A percentile compares a stretch with the other conserved stretches of the same genome.
These are phyloP conservation scores for Phytopythium helicoides DNA, from an alignment of 352 stramenopile genomes.

Conservation along the genomic window DNA sequence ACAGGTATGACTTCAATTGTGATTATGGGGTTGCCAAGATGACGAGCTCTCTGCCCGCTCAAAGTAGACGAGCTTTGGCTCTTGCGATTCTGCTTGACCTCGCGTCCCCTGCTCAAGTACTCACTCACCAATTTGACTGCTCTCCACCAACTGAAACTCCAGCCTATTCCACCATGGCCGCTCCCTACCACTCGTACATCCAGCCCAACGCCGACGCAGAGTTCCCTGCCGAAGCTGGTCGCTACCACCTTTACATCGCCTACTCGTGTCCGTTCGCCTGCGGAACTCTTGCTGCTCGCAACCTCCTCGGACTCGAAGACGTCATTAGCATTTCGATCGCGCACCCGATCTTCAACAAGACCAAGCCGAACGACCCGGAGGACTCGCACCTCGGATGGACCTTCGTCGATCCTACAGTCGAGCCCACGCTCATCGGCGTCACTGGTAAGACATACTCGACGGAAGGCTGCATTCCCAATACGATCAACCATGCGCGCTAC, in stretches of 20 bases:
- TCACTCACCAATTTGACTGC: background rate
- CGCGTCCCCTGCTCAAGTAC: no score
- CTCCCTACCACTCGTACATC: conserved; percentile 19
- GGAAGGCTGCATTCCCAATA: conserved; percentile 16
- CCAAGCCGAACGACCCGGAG: conserved; percentile 28
- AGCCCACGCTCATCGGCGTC: background rate
- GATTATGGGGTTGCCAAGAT: no score
- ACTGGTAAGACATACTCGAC: conserved; percentile 21
- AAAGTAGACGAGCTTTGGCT: no score
- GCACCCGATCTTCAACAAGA: conserved; percentile 45
- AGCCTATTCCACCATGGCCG: background rate
- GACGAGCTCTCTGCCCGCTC: no score
- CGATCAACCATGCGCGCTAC: conserved; percentile 23
- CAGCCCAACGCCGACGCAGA: conserved; percentile 29
- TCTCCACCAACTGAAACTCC: background rate
- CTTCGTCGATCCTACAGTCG: conserved; percentile 19
- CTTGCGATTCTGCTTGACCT: no score
- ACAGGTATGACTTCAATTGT: no score
- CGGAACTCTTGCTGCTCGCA: conserved; percentile 62
- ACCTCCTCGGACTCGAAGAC: conserved; percentile 92
- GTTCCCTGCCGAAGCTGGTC: conserved; percentile 41
- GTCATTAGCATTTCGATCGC: conserved; percentile 86
- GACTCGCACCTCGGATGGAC: conserved; percentile 37
- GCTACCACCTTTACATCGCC: conserved; percentile 93
- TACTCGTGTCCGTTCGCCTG: conserved; percentile 87